phyloP scores from a whole-genome alignment of 257 asterid genomes.

The Verbena officinalis region DNA sequence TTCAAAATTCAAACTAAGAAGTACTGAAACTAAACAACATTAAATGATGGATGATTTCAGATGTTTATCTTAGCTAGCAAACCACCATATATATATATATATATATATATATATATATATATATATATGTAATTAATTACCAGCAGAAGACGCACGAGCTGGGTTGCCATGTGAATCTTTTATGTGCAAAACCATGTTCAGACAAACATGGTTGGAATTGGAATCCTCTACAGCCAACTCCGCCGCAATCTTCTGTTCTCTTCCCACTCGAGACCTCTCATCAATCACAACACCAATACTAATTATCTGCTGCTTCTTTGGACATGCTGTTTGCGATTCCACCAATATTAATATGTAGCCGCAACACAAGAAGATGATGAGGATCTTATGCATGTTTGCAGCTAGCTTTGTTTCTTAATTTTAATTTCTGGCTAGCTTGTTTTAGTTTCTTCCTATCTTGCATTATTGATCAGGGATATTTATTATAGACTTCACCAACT shows the following conservation, averaged over 20 bases:
- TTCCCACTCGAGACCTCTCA: constrained; percentile 44
- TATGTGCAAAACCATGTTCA: constrained; percentile 36
- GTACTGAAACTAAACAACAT: not conserved
- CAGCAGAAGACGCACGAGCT: constrained; percentile 45
- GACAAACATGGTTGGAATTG: constrained; percentile 34
- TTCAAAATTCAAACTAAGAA: too few relatives aligned
- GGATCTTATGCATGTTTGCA: not conserved
- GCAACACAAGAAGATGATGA: not conserved
- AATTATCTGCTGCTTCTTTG: not conserved
- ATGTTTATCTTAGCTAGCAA: too few relatives aligned
- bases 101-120: too few relatives aligned
- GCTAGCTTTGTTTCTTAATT: not conserved
- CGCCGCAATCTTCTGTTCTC: constrained; percentile 57
- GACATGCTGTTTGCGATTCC: constrained; percentile 15
- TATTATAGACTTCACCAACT: not conserved
- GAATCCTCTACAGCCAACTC: constrained; percentile 53
- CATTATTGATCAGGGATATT: not conserved
- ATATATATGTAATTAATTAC: too few relatives aligned
- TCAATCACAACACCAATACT: constrained; percentile 51
- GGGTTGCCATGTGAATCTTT: constrained; percentile 37
- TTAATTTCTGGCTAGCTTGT: not conserved
- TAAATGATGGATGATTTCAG: too few relatives aligned
- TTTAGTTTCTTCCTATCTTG: not conserved
- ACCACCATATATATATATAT: too few relatives aligned
- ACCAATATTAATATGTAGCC: not conserved